Conservation (phyloP, 2,329 filamentous ascomycete genomes). For the Venturia carpophila region DNA sequence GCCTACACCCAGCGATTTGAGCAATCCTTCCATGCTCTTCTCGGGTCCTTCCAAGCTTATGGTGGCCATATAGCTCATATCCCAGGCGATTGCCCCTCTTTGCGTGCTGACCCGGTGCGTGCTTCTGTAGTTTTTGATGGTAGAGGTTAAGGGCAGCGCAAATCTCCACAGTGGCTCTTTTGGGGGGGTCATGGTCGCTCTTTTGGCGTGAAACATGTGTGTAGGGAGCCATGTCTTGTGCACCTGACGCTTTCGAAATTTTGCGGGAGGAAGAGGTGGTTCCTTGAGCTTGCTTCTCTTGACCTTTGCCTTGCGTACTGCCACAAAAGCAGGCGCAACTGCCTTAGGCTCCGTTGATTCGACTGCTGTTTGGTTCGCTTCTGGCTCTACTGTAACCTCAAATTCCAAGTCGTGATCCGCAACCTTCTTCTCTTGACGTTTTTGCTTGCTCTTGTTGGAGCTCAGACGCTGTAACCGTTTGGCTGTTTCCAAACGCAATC, state of each 20-base stretch:
- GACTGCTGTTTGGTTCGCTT: constrained; percentile 18
- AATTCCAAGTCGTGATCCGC: constrained; percentile 26
- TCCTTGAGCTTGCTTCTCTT: constrained; percentile 62
- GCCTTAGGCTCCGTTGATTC: constrained; percentile 23
- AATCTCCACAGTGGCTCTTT: constrained; percentile 83
- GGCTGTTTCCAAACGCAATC: constrained; percentile 67
- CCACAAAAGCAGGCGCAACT: constrained; percentile 26
- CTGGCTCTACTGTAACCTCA: constrained; percentile 22
- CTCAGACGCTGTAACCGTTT: constrained; percentile 57
- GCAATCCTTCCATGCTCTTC: constrained; percentile 54
- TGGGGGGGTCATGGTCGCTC: constrained; percentile 78
- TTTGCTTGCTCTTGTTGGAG: constrained; percentile 29
- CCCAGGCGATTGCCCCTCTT: constrained; percentile 78
- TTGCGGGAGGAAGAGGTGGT: constrained; percentile 54
- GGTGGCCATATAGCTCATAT: constrained; percentile 89
- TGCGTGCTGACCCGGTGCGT: constrained; percentile 73
- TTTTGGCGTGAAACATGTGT: constrained; percentile 87
- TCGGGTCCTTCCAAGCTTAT: constrained; percentile 65
- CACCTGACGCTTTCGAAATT: constrained; percentile 76
- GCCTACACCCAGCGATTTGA: constrained; percentile 57
- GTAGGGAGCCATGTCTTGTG: constrained; percentile 93
- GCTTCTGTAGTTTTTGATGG: constrained; percentile 79
- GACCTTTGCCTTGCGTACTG: constrained; percentile 51
- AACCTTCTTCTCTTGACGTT: constrained; percentile 27
- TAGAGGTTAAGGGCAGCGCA: constrained; percentile 74